Evolutionary conservation across 495 filamentous ascomycete species (phyloP).

Genomic region (Talaromyces nanjingensis): DNA sequence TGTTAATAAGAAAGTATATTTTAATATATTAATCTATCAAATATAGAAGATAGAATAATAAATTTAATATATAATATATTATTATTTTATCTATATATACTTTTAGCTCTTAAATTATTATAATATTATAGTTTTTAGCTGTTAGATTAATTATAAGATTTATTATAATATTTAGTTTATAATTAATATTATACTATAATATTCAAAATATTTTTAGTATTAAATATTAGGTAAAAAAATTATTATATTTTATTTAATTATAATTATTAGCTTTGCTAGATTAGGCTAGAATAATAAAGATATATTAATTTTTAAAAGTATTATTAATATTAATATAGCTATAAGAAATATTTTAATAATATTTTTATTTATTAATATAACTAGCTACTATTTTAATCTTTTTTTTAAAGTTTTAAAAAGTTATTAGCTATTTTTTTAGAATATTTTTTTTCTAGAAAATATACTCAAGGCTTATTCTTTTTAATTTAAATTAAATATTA

Average conservation of each 20-base stretch:
- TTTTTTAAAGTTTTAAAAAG: not conserved
- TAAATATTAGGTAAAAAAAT: not conserved
- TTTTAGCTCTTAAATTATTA: no score
- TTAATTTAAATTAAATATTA: not conserved
- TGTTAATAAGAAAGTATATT: not conserved
- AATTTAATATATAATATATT: constrained; percentile 8
- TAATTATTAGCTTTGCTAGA: not conserved
- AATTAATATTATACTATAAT: constrained; percentile 10
- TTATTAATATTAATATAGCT: not conserved
- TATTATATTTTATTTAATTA: not conserved
- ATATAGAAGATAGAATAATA: not conserved
- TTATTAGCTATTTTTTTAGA: not conserved
- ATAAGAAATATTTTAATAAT: no score
- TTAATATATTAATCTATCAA: constrained; percentile 1
- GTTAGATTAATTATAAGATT: no score
- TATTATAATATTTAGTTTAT: not conserved
- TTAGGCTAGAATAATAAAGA: no score
- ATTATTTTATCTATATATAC: constrained; percentile 8
- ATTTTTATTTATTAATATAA: not conserved
- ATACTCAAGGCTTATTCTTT: no score
- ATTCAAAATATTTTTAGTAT: constrained; percentile 11
- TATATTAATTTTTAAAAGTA: no score
- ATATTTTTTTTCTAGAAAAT: not conserved
- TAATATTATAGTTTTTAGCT: constrained; percentile 10
- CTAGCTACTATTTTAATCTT: not conserved